phyloP scores from a whole-genome alignment of 2,329 filamentous ascomycete genomes.

The Hypomyces rosellus region DNA sequence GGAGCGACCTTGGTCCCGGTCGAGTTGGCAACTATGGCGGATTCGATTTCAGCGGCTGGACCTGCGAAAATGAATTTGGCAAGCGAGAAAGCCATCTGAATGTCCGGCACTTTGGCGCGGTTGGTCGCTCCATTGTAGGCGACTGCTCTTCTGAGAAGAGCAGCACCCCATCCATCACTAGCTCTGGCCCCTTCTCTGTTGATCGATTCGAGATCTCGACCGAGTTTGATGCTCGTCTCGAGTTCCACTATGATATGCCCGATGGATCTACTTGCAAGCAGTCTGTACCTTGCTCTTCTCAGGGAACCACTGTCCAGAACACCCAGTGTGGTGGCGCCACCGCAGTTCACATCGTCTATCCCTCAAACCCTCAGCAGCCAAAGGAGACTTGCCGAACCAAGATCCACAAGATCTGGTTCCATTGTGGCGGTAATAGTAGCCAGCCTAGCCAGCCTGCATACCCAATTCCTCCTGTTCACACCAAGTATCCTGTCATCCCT shows the following conservation, averaged over 20 bases:
- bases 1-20: slow-evolving; percentile 56
- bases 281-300: slow-evolving; percentile 57
- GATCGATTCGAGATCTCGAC: slow-evolving; percentile 65
- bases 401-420: slow-evolving; percentile 57
- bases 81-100: slow-evolving; percentile 53
- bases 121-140: slow-evolving; percentile 51
- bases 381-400: slow-evolving; percentile 62
- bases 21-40: slow-evolving; percentile 60
- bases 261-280: slow-evolving; percentile 81
- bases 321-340: slow-evolving; percentile 87
- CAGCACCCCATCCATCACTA: slow-evolving; percentile 53
- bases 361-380: slow-evolving; percentile 48
- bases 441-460: slow-evolving; percentile 2
- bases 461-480: neutral
- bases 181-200: slow-evolving; percentile 61
- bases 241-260: slow-evolving; percentile 83
- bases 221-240: slow-evolving; percentile 70
- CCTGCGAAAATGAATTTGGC: slow-evolving; percentile 52
- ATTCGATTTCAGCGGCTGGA: slow-evolving; percentile 69
- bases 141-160: slow-evolving; percentile 39
- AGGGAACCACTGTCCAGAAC: slow-evolving; percentile 69
- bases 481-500: slow-evolving; percentile 8
- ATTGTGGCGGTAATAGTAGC: slow-evolving; percentile 9
- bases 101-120: slow-evolving; percentile 45
- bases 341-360: slow-evolving; percentile 66